These are phyloP conservation scores for Spinacia oleracea DNA, from an alignment of 179 eudicot genomes.

Conservation along the genomic window DNA sequence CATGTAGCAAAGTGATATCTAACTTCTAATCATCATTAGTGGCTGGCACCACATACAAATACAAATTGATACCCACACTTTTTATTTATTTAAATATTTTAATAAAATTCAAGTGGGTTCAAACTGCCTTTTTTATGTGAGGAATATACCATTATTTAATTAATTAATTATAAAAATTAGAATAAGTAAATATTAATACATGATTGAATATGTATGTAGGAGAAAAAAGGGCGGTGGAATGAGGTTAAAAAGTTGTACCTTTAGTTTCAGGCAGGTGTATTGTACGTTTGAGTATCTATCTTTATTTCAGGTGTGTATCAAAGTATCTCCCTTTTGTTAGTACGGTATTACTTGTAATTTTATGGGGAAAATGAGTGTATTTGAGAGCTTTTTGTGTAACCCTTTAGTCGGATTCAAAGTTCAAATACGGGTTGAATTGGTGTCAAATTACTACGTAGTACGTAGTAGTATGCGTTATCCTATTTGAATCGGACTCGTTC, in stretches of 20 bases:
- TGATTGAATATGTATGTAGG: neutral
- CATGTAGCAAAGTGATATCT: conserved; percentile 32
- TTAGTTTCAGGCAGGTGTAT: neutral
- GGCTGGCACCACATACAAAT: conserved; percentile 27
- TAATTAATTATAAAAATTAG: neutral
- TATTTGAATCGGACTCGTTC: no score
- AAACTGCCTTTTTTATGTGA: conserved; percentile 16
- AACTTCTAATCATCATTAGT: conserved; percentile 30
- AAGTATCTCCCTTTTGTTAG: conserved; percentile 10
- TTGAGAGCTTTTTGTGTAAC: no score
- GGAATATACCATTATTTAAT: conserved; percentile 17
- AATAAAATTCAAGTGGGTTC: conserved; percentile 14
- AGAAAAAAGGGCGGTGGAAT: conserved; percentile 14
- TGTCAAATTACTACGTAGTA: no score
- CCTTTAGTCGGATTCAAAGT: no score
- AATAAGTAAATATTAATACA: neutral
- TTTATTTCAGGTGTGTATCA: neutral
- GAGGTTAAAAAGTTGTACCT: conserved; percentile 3
- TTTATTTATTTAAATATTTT: no score
- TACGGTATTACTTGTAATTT: neutral
- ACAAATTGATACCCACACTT: conserved; percentile 14
- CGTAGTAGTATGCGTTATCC: no score
- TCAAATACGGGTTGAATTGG: no score
- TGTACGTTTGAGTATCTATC: conserved; percentile 16
- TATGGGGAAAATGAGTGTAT: neutral